Percentiles rank a stretch among this genome's conserved stretches.
Evolutionary conservation across 2,329 filamentous ascomycete species (phyloP).

Genomic region (Orbilia ellipsospora): DNA sequence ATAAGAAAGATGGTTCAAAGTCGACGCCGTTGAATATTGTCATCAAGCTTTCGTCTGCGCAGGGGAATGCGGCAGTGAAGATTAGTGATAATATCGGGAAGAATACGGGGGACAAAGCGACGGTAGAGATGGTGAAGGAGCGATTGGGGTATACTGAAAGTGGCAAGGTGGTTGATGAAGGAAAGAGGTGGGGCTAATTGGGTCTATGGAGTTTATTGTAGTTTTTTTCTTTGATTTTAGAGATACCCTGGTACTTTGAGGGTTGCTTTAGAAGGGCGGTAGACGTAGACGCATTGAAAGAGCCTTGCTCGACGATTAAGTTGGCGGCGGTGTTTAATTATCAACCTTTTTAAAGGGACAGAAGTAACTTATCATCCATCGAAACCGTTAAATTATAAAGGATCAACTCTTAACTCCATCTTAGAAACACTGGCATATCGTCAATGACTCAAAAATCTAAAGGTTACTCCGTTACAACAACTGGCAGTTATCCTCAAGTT

Average conservation of each 20-base stretch:
- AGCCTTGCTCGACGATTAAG: no score
- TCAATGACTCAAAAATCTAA: no score
- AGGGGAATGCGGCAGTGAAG: slow-evolving; percentile 85
- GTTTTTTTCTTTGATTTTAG: slow-evolving; percentile 1
- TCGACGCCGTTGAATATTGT: slow-evolving; percentile 95
- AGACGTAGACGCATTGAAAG: no score
- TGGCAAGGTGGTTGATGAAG: slow-evolving; percentile 42
- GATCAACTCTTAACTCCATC: no score
- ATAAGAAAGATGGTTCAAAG: slow-evolving; percentile 72
- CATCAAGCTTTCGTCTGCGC: slow-evolving; percentile 91
- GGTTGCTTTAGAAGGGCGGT: not conserved
- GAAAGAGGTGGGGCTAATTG: slow-evolving; percentile 35
- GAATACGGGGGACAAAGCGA: slow-evolving; percentile 87
- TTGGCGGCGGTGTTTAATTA: no score
- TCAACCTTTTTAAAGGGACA: no score
- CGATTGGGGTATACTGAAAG: slow-evolving; percentile 63
- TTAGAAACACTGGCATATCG: no score
- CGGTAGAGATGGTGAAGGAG: slow-evolving; percentile 84
- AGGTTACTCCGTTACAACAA: no score
- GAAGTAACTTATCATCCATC: no score
- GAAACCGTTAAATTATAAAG: no score
- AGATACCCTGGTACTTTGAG: not conserved
- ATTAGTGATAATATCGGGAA: slow-evolving; percentile 92
- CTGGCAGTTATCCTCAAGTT: no score
- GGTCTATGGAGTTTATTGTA: not conserved